These are phyloP conservation scores for Tricholoma flavovirens DNA, from an alignment of 768 basidiomycete genomes.

Conservation along the genomic window DNA sequence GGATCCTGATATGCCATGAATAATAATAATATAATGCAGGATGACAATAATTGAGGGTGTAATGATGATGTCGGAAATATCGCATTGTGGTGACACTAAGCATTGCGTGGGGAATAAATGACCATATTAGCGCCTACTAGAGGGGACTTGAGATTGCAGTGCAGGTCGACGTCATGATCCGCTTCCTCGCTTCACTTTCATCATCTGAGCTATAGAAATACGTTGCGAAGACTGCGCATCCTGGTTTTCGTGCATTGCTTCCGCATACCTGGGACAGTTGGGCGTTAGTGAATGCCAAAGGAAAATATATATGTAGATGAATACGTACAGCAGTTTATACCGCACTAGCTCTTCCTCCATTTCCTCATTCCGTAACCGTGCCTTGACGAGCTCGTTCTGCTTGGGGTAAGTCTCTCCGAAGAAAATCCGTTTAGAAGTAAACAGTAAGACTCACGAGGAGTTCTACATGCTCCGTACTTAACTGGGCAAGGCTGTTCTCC, in stretches of 20 bases:
- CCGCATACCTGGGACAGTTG: slow-evolving; percentile 42
- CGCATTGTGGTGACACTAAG: not conserved
- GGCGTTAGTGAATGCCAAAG: not conserved
- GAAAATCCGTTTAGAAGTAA: not conserved
- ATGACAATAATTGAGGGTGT: not conserved
- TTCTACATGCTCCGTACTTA: slow-evolving; percentile 80
- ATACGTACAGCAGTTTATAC: slow-evolving; percentile 81
- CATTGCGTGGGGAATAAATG: not conserved
- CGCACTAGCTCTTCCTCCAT: slow-evolving; percentile 90
- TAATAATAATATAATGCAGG: not conserved
- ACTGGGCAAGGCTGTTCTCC: slow-evolving; percentile 69
- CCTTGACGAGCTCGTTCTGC: slow-evolving; percentile 90
- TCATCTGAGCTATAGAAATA: slow-evolving; percentile 45
- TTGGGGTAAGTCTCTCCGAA: not conserved
- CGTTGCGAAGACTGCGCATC: slow-evolving; percentile 66
- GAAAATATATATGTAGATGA: slow-evolving; percentile 4
- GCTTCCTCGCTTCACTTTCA: slow-evolving; percentile 36
- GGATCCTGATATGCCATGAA: no score
- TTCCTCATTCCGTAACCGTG: slow-evolving; percentile 85
- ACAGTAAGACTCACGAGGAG: slow-evolving; percentile 55
- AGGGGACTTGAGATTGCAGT: not conserved
- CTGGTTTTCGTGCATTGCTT: slow-evolving; percentile 73
- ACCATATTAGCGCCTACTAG: not conserved
- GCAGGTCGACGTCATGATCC: slow-evolving; percentile 16
- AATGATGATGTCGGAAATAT: not conserved